These are phyloP conservation scores for Eucalyptus albens DNA, from an alignment of 345 rosid genomes.

Conservation along the genomic window DNA sequence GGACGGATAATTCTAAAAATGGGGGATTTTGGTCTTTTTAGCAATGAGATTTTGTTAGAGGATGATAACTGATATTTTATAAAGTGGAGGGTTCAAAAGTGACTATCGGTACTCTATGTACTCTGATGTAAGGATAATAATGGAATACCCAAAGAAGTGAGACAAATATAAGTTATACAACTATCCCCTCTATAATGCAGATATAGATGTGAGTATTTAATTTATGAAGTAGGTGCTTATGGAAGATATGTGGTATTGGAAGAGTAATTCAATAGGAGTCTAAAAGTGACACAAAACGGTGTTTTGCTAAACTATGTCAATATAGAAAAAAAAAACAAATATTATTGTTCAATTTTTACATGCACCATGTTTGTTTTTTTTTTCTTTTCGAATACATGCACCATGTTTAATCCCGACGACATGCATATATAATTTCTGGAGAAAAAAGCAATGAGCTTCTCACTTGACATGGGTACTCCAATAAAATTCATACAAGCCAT, in stretches of 20 bases:
- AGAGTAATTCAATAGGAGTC: not conserved
- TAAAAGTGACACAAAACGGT: not conserved
- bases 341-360: not conserved
- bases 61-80: not conserved
- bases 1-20: not conserved
- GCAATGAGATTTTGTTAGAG: not conserved
- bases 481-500: not conserved
- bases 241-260: not conserved
- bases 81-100: not conserved
- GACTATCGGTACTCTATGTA: not conserved
- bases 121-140: not conserved
- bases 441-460: not conserved
- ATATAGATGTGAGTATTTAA: not conserved
- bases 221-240: not conserved
- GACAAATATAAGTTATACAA: not conserved
- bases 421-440: not conserved
- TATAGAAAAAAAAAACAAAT: not conserved
- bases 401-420: not conserved
- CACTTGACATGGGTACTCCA: not conserved
- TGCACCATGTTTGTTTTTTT: not conserved
- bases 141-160: not conserved
- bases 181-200: not conserved
- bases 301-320: not conserved
- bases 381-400: not conserved
- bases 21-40: not conserved